Evolutionary conservation across 2,329 filamentous ascomycete genomes (phyloP).

Genomic region (Aspergillus floridensis): DNA sequence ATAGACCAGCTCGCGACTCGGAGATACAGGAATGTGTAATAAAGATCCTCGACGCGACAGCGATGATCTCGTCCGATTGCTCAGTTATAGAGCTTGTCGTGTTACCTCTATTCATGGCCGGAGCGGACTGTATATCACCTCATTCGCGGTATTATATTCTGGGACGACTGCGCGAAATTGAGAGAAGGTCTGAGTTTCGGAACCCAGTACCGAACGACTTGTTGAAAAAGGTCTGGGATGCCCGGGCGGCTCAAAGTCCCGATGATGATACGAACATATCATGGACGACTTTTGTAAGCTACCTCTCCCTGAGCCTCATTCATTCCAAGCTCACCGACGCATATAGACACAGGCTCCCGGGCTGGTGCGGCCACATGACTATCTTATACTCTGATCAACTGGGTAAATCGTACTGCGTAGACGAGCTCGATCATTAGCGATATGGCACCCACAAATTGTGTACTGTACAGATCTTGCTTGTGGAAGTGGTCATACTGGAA

Average conservation of each 20-base stretch:
- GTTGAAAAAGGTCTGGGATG: constrained; percentile 28
- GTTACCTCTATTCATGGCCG: constrained; percentile 31
- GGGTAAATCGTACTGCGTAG: background rate
- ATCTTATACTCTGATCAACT: constrained; percentile 27
- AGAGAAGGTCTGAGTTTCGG: constrained; percentile 26
- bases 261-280: constrained; percentile 25
- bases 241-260: constrained; percentile 18
- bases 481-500: background rate
- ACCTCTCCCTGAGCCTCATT: background rate
- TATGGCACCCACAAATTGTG: background rate
- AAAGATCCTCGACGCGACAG: constrained; percentile 26
- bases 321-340: background rate
- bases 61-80: constrained; percentile 22
- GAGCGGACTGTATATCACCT: constrained; percentile 25
- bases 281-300: constrained; percentile 31
- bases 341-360: constrained; percentile 23
- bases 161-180: constrained; percentile 25
- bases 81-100: constrained; percentile 28
- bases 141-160: constrained; percentile 33
- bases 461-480: background rate
- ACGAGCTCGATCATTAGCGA: background rate
- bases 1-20: constrained; percentile 16
- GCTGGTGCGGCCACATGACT: constrained; percentile 27
- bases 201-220: constrained; percentile 22
- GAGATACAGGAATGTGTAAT: constrained; percentile 29